Evolutionary conservation across 345 rosid species (phyloP).

Genomic region (Aquilaria sinensis): DNA sequence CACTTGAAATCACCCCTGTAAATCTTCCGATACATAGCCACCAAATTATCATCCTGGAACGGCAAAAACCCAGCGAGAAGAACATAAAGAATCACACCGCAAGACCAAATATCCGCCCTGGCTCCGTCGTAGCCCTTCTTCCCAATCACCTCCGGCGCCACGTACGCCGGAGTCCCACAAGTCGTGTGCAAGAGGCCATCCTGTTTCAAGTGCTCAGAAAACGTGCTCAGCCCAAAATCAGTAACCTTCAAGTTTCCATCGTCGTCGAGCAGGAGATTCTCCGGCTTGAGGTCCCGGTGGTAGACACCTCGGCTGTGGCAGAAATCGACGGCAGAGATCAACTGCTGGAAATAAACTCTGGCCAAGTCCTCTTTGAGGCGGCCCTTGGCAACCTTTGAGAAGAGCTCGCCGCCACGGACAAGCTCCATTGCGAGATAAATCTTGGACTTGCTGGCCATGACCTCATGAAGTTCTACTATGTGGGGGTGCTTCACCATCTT

Average conservation of each 20-base stretch:
- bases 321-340: slow-evolving; percentile 82
- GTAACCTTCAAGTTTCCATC: slow-evolving; percentile 79
- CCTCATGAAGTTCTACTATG: slow-evolving; percentile 85
- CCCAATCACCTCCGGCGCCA: slow-evolving; percentile 85
- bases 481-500: slow-evolving; percentile 84
- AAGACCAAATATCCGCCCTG: slow-evolving; percentile 90
- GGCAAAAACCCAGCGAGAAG: slow-evolving; percentile 89
- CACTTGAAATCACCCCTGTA: slow-evolving; percentile 86
- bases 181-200: slow-evolving; percentile 80
- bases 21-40: slow-evolving; percentile 81
- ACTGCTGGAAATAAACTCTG: slow-evolving; percentile 68
- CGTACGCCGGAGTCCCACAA: slow-evolving; percentile 92
- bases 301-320: slow-evolving; percentile 94
- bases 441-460: slow-evolving; percentile 93
- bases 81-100: slow-evolving; percentile 85
- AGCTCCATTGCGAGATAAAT: slow-evolving; percentile 96
- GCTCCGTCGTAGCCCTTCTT: slow-evolving; percentile 90
- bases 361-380: slow-evolving; percentile 68
- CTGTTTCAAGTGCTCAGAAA: slow-evolving; percentile 66
- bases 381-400: slow-evolving; percentile 59
- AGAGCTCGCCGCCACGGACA: slow-evolving; percentile 83
- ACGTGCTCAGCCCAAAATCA: slow-evolving; percentile 84
- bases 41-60: slow-evolving; percentile 73
- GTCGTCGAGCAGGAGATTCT: slow-evolving; percentile 69
- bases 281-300: slow-evolving; percentile 88